Evolutionary conservation across 768 basidiomycete species (phyloP), one percentile per base, ranked within the genome.

Genomic region (Hebeloma cylindrosporum): DNA sequence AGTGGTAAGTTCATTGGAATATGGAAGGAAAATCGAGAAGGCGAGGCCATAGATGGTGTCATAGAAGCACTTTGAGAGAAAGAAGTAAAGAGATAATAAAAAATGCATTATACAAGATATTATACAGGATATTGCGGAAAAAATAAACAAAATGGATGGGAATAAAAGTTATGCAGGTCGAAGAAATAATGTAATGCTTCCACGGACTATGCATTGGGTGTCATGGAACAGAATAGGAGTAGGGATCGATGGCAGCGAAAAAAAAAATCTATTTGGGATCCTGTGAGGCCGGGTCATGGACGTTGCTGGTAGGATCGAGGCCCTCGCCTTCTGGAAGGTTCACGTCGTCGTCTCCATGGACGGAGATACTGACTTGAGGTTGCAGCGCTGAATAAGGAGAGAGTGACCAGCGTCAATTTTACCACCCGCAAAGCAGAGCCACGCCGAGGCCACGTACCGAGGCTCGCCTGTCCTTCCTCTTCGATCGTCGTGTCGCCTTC

Each of bases 1-100:
- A 88, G 87, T 49, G 88, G 88, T 7, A 85, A 89, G 60, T 75
- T 73, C 43, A 71, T 62, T 5, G 87, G 87, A 0, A 74, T 80
- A 10, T 86, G 83, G 83, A 76, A 74, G 54, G 70, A 67, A 13
- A 63, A 50, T 4, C 71, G 69, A 47, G 79, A 83, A 51, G 65
- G 64, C 18, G 55, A 48, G 7, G 34, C 53, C 1, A 64, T 80
- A 3, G 63, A 69, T 5, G 69, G 70, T 13, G 48, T 78, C 10
- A 60, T 16, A 51, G 44, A n/a, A 52, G 41, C 39, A 32, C 64
- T 33, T 65, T 46, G 52, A 33, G 6, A 7, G 14, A 16, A 11
- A n/a, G 33, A 21, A 35, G 14, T 16, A 9, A 35, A 14, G 48
- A 41, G 17, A 35, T 35, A 35, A 18, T 35, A 18, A 35, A 18